A percentile compares a stretch with the other conserved stretches of the same genome.
These are phyloP conservation scores for Xylaria bambusicola DNA, from an alignment of 495 filamentous ascomycete genomes.

Conservation along the genomic window DNA sequence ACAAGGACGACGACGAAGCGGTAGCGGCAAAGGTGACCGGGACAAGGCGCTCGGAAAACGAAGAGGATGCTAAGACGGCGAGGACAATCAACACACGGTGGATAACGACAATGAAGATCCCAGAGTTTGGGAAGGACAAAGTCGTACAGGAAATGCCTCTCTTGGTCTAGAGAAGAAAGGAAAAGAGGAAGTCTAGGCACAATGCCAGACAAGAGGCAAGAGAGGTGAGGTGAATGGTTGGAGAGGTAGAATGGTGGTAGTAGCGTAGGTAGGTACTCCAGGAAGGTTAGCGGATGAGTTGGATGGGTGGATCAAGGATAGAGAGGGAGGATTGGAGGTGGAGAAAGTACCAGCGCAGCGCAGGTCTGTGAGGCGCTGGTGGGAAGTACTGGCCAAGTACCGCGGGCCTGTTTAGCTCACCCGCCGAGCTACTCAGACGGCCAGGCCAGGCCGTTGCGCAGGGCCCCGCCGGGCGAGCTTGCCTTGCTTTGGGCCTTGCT, in stretches of 20 bases:
- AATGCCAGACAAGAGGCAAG: conserved; percentile 15
- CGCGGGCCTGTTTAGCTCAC: conserved; percentile 4
- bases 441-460: neutral
- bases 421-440: conserved; percentile 8
- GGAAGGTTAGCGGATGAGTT: conserved; percentile 20
- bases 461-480: neutral
- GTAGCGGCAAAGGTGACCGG: no score
- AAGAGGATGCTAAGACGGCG: conserved; percentile 1
- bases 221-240: conserved; percentile 20
- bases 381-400: conserved; percentile 25
- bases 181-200: conserved; percentile 35
- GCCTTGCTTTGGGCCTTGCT: neutral
- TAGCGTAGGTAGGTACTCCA: no score
- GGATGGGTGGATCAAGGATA: conserved; percentile 28
- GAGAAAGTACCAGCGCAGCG: conserved; percentile 32
- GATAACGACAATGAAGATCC: conserved; percentile 16
- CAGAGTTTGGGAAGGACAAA: conserved; percentile 25
- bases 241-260: neutral
- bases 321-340: conserved; percentile 34
- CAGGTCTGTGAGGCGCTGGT: conserved; percentile 23
- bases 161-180: conserved; percentile 34
- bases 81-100: neutral
- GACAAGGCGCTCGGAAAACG: conserved; percentile 4
- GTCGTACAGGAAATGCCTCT: conserved; percentile 28
- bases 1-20: conserved; percentile 3